Percentiles rank a stretch among this genome's conserved stretches.
phyloP scores from a whole-genome alignment of 1,139 yeast species.

The Geotrichum macrosporum region DNA sequence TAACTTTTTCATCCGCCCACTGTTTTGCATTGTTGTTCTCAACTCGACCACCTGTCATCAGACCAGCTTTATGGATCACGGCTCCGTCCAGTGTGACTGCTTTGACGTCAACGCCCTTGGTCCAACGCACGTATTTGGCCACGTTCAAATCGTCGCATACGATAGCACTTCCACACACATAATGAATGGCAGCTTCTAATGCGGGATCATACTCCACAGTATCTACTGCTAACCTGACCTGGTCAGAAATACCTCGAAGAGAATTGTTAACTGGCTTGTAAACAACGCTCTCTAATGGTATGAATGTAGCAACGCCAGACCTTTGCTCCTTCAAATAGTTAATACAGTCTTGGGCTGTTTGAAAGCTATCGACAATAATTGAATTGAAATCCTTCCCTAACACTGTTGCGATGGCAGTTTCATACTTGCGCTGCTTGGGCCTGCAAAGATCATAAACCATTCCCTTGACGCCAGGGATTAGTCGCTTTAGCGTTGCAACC shows the following conservation, averaged over 20 bases:
- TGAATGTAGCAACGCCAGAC: slow-evolving; percentile 78
- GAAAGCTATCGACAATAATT: slow-evolving; percentile 70
- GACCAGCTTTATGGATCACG: slow-evolving; percentile 75
- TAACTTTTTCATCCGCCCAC: slow-evolving; percentile 76
- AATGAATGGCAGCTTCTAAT: slow-evolving; percentile 73
- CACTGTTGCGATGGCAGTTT: slow-evolving; percentile 70
- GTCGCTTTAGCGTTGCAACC: slow-evolving; percentile 58
- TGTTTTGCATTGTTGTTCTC: slow-evolving; percentile 40
- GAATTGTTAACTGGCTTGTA: slow-evolving; percentile 52
- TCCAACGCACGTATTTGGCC: slow-evolving; percentile 76
- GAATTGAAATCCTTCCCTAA: slow-evolving; percentile 80
- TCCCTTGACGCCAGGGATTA: slow-evolving; percentile 81
- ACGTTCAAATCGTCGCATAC: slow-evolving; percentile 67
- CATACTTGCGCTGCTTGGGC: slow-evolving; percentile 73
- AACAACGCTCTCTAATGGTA: slow-evolving; percentile 82
- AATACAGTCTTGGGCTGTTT: slow-evolving; percentile 79
- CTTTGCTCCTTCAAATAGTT: slow-evolving; percentile 80
- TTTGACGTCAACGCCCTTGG: slow-evolving; percentile 54
- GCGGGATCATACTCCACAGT: slow-evolving; percentile 65
- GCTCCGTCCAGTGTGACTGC: slow-evolving; percentile 83
- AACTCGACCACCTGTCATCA: slow-evolving; percentile 85
- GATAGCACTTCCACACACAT: slow-evolving; percentile 74
- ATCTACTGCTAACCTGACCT: slow-evolving; percentile 60
- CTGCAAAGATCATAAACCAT: slow-evolving; percentile 72
- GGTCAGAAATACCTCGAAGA: slow-evolving; percentile 53